phyloP scores from a whole-genome alignment of 2,329 filamentous ascomycete species.

The Diaporthe amygdali region DNA sequence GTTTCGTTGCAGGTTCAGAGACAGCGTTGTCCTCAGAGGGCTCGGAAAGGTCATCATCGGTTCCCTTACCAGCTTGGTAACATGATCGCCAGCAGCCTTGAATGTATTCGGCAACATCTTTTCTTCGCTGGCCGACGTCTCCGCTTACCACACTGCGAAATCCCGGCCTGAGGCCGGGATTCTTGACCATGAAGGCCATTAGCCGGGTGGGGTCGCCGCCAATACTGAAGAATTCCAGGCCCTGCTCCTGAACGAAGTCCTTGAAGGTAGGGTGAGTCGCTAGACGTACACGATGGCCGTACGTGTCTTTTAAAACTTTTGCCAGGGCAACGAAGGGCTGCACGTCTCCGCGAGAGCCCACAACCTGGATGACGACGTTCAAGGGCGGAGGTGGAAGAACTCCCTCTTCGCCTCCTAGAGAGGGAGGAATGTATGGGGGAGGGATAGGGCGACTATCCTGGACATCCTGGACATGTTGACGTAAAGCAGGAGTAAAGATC shows the following conservation, averaged over 20 bases:
- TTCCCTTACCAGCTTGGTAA: slow-evolving; percentile 75
- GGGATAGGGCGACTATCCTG: too few species aligned
- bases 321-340: slow-evolving; percentile 78
- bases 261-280: slow-evolving; percentile 76
- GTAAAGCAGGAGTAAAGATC: too few species aligned
- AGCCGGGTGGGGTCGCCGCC: slow-evolving; percentile 77
- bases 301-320: slow-evolving; percentile 65
- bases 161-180: slow-evolving; percentile 84
- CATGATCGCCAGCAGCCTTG: slow-evolving; percentile 89
- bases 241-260: slow-evolving; percentile 71
- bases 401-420: too few species aligned
- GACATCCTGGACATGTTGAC: too few species aligned
- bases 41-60: too few species aligned
- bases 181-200: slow-evolving; percentile 92
- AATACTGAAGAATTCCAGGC: slow-evolving; percentile 77
- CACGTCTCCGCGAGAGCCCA: slow-evolving; percentile 76
- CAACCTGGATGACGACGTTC: slow-evolving; percentile 77
- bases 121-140: too few species aligned
- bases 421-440: too few species aligned
- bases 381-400: slow-evolving; percentile 63
- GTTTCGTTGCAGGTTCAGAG: slow-evolving; percentile 51
- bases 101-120: too few species aligned
- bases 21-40: too few species aligned
- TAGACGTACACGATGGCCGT: slow-evolving; percentile 74
- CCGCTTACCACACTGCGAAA: too few species aligned